Conservation (phyloP, 208 protist genomes). For the Phytomonas serpens region DNA sequence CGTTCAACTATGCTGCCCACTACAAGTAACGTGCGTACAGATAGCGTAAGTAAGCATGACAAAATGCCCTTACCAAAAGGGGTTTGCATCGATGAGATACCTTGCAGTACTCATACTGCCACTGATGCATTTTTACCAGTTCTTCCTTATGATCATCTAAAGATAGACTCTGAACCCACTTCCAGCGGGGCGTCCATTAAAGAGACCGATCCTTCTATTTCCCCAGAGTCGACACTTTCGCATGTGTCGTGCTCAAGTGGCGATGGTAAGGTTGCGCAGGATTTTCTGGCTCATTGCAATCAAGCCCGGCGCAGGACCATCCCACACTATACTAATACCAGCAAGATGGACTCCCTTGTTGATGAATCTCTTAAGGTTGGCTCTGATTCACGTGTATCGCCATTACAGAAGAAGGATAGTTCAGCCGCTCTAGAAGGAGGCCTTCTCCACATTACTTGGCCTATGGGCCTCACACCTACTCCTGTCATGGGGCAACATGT, state of each 20-base stretch:
- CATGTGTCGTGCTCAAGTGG: not conserved
- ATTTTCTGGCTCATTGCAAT: not conserved
- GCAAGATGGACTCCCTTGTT: not conserved
- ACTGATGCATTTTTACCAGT: not conserved
- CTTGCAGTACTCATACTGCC: not conserved
- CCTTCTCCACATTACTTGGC: not conserved
- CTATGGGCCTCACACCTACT: not conserved
- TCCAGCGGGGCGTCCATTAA: not conserved
- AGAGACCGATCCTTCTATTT: not conserved
- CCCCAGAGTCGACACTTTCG: not conserved
- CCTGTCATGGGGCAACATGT: not conserved
- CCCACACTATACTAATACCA: not conserved
- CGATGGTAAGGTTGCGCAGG: not conserved
- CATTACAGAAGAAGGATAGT: not conserved
- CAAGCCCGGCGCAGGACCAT: conserved; percentile 1
- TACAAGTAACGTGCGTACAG: not conserved
- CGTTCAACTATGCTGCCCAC: not conserved
- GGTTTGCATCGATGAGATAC: not conserved
- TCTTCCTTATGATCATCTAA: not conserved
- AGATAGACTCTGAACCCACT: not conserved
- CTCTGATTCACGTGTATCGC: not conserved
- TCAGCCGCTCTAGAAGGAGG: not conserved
- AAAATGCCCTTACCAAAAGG: not conserved
- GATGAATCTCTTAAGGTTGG: not conserved
- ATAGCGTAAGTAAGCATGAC: not conserved